Conservation (phyloP, 2,329 filamentous ascomycete species). For the Daldinia sp. region DNA sequence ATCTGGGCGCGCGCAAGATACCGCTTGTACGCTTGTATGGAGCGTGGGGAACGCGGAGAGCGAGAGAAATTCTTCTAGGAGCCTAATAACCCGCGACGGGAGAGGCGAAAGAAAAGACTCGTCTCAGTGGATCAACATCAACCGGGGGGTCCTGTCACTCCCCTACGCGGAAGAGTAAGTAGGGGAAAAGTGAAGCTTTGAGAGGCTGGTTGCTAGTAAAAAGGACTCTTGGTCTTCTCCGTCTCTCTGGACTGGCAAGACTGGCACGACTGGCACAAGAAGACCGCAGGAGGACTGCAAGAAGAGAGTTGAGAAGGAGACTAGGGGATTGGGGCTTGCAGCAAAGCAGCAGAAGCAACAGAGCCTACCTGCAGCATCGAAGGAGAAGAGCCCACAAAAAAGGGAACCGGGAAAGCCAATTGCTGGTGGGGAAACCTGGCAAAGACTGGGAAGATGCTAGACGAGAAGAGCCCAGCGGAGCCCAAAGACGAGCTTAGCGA, state of each 20-base stretch:
- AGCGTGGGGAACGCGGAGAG: slow-evolving; percentile 41
- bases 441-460: slow-evolving; percentile 20
- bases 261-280: neutral
- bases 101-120: slow-evolving; percentile 20
- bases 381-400: slow-evolving; percentile 28
- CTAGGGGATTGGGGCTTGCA: slow-evolving; percentile 1
- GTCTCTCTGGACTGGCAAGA: neutral
- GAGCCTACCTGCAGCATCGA: slow-evolving; percentile 15
- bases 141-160: slow-evolving; percentile 3
- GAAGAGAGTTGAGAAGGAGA: neutral
- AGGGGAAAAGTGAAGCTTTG: slow-evolving; percentile 26
- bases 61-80: slow-evolving; percentile 30
- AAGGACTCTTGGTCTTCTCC: too few relatives aligned
- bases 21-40: slow-evolving; percentile 29
- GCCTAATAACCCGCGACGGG: slow-evolving; percentile 23
- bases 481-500: slow-evolving; percentile 41
- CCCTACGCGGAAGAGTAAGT: slow-evolving; percentile 6
- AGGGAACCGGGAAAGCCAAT: slow-evolving; percentile 36
- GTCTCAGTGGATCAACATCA: slow-evolving; percentile 35
- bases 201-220: slow-evolving; percentile 30
- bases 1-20: slow-evolving; percentile 35
- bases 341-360: too few relatives aligned
- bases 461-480: slow-evolving; percentile 42
- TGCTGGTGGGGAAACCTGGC: slow-evolving; percentile 39
- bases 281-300: neutral